A percentile compares a stretch with the other conserved stretches of the same genome.
phyloP scores from a whole-genome alignment of 1,284 basidiomycete species.

The Puccinia novopanici region DNA sequence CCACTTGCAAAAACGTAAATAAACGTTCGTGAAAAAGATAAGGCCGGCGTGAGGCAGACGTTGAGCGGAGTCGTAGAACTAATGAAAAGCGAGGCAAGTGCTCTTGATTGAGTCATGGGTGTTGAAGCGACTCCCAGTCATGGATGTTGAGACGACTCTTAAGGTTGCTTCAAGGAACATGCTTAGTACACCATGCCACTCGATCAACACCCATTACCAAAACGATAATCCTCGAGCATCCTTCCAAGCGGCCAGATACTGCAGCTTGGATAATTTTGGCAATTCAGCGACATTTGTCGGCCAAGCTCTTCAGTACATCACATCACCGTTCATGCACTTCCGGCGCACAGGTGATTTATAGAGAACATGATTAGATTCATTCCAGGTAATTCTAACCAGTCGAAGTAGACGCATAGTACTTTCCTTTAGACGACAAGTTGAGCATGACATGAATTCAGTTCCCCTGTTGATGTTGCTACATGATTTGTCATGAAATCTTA shows the following conservation, averaged over 20 bases:
- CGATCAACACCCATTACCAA: not conserved
- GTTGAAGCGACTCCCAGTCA: too few species aligned
- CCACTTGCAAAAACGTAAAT: not conserved
- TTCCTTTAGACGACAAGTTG: too few species aligned
- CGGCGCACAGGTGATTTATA: too few species aligned
- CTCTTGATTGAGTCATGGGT: not conserved
- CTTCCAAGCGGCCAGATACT: not conserved
- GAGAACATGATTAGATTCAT: too few species aligned
- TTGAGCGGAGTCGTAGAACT: not conserved
- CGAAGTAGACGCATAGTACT: too few species aligned
- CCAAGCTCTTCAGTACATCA: too few species aligned
- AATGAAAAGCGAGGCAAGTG: not conserved
- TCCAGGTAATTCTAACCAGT: too few species aligned
- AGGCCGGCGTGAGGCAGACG: not conserved
- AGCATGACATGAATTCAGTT: too few species aligned
- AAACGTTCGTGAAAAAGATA: not conserved
- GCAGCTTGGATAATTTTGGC: not conserved
- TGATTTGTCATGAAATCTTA: too few species aligned
- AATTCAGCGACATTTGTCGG: not conserved
- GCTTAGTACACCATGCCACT: not conserved
- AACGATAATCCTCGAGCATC: not conserved
- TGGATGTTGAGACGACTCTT: not conserved
- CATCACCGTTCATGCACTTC: not conserved
- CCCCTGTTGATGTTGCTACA: too few species aligned
- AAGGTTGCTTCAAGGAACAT: conserved; percentile 1